Conservation (phyloP, 345 rosid genomes). For the Cardamine resedifolia region DNA sequence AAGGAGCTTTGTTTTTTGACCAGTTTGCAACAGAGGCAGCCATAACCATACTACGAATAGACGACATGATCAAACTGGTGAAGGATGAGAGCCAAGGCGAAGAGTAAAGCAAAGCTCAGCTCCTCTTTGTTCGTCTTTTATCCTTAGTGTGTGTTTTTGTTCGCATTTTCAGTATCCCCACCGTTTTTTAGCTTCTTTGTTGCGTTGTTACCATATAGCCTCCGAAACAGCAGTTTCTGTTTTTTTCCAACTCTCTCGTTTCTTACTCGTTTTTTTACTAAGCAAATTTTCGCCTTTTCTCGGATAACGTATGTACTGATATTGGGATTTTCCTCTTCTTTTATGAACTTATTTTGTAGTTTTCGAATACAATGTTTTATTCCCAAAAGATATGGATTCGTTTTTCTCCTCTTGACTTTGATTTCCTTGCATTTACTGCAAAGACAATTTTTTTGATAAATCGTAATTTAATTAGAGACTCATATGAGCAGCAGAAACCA, state of each 20-base stretch:
- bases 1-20: slow-evolving; percentile 14
- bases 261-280: not conserved
- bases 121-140: slow-evolving; percentile 8
- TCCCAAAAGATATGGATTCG: not conserved
- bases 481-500: not conserved
- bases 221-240: slow-evolving; percentile 17
- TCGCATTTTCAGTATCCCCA: not conserved
- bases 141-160: slow-evolving; percentile 23
- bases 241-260: not conserved
- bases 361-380: not conserved
- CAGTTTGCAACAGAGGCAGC: slow-evolving; percentile 99
- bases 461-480: not conserved
- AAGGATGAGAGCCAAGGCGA: slow-evolving; percentile 88
- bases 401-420: not conserved
- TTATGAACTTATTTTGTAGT: not conserved
- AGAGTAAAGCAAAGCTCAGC: slow-evolving; percentile 7
- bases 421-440: not conserved
- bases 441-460: not conserved
- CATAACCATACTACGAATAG: slow-evolving; percentile 91
- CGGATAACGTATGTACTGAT: not conserved
- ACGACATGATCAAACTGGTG: slow-evolving; percentile 94
- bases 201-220: slow-evolving; percentile 10
- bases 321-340: not conserved
- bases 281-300: not conserved
- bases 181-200: slow-evolving; percentile 4